phyloP scores from a whole-genome alignment of 2,329 filamentous ascomycete genomes.

The Nemania abortiva region DNA sequence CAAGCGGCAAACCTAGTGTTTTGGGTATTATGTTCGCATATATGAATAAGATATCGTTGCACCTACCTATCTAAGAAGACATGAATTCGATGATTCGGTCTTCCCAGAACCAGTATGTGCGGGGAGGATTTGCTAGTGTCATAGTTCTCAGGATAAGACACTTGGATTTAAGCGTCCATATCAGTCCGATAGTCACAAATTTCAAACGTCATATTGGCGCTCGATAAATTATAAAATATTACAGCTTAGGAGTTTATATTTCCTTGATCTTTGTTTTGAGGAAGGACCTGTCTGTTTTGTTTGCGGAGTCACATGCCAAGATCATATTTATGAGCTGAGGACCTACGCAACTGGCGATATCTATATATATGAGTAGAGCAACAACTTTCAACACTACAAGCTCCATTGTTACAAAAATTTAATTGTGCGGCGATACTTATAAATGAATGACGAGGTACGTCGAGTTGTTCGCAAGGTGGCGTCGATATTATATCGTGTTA shows the following conservation, averaged over 20 bases:
- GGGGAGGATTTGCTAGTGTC: not conserved
- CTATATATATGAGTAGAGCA: too few relatives aligned
- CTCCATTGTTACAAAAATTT: too few relatives aligned
- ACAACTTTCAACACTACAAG: too few relatives aligned
- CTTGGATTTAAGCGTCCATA: too few relatives aligned
- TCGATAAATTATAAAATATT: not conserved
- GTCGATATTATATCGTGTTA: not conserved
- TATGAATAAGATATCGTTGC: not conserved
- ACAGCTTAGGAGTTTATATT: not conserved
- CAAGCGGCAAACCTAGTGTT: not conserved
- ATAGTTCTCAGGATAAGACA: not conserved
- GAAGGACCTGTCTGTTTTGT: not conserved
- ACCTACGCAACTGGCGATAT: too few relatives aligned
- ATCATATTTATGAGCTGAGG: too few relatives aligned
- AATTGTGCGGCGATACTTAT: too few relatives aligned
- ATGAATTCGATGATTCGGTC: constrained; percentile 8
- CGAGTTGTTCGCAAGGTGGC: not conserved
- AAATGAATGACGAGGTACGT: too few relatives aligned
- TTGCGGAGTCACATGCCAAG: not conserved
- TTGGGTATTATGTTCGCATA: not conserved
- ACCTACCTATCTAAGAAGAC: constrained; percentile 22
- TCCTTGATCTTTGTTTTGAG: not conserved
- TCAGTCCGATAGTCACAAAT: too few relatives aligned
- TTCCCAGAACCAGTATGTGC: constrained; percentile 24
- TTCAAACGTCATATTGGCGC: too few relatives aligned